A percentile compares a stretch with the other conserved stretches of the same genome.
These are phyloP conservation scores for Metarhizium brunneum DNA, from an alignment of 2,329 filamentous ascomycete genomes.

Conservation along the genomic window DNA sequence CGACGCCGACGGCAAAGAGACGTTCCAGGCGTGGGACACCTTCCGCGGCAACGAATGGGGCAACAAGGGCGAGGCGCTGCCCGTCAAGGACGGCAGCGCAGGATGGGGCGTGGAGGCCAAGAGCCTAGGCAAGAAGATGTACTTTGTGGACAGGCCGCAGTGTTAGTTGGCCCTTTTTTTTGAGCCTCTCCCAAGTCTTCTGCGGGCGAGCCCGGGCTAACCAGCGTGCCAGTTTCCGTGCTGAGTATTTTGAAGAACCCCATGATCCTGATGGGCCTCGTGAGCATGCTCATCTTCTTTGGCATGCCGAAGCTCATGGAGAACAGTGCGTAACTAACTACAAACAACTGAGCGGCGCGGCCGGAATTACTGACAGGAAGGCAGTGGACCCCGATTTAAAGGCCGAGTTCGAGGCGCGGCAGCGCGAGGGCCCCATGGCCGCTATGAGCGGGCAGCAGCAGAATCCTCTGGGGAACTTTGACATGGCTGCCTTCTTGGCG, in stretches of 20 bases:
- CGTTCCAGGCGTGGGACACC: slow-evolving; percentile 66
- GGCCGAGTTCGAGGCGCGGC: slow-evolving; percentile 85
- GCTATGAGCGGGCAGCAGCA: slow-evolving; percentile 33
- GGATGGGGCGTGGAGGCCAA: slow-evolving; percentile 47
- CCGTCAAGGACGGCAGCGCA: slow-evolving; percentile 24
- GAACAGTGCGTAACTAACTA: slow-evolving; percentile 60
- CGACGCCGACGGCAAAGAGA: slow-evolving; percentile 23
- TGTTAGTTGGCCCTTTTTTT: slow-evolving; percentile 47
- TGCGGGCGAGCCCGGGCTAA: background rate
- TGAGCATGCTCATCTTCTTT: slow-evolving; percentile 74
- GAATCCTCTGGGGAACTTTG: slow-evolving; percentile 45
- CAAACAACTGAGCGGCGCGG: no score
- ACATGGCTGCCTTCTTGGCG: slow-evolving; percentile 55
- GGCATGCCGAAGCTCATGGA: slow-evolving; percentile 94
- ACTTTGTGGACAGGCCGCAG: slow-evolving; percentile 64
- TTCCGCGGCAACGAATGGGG: slow-evolving; percentile 84
- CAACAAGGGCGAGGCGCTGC: slow-evolving; percentile 63
- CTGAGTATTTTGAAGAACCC: slow-evolving; percentile 81
- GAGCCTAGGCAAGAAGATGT: slow-evolving; percentile 56
- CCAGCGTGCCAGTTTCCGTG: slow-evolving; percentile 53
- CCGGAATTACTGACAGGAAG: background rate
- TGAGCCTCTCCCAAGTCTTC: background rate
- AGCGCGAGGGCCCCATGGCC: slow-evolving; percentile 64
- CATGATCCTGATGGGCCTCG: slow-evolving; percentile 88
- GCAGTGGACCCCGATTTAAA: slow-evolving; percentile 94